phyloP scores from a whole-genome alignment of 805 yeast genomes.

The Kregervanrija fluxuum region DNA sequence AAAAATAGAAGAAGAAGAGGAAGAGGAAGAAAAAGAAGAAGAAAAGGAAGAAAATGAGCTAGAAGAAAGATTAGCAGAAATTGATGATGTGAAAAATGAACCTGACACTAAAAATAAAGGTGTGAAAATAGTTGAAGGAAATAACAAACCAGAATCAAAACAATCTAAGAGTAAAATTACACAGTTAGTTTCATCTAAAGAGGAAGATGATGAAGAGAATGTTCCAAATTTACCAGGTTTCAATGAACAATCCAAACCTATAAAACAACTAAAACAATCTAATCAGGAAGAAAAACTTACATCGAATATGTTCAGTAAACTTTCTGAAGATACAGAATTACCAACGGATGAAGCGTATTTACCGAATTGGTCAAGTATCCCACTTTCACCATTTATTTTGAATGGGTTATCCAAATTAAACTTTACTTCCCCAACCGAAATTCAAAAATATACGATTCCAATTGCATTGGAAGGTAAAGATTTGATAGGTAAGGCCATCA shows the following conservation, averaged over 20 bases:
- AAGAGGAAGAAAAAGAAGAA: constrained; percentile 4
- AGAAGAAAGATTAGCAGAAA: constrained; percentile 4
- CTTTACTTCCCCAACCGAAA: constrained; percentile 72
- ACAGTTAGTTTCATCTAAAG: constrained; percentile 6
- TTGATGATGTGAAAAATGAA: neutral
- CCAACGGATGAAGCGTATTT: constrained; percentile 34
- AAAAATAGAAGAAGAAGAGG: constrained; percentile 7
- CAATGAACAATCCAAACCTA: constrained; percentile 1
- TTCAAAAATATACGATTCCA: constrained; percentile 75
- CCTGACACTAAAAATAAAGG: constrained; percentile 1
- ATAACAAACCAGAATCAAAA: constrained; percentile 1
- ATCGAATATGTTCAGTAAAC: constrained; percentile 12
- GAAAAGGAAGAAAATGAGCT: constrained; percentile 6
- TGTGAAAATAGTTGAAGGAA: neutral
- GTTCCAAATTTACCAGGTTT: constrained; percentile 8
- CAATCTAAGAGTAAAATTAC: constrained; percentile 7
- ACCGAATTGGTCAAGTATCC: constrained; percentile 52
- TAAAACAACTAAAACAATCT: constrained; percentile 8
- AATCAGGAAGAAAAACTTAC: constrained; percentile 9
- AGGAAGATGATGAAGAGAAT: constrained; percentile 11
- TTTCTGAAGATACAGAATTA: constrained; percentile 7
- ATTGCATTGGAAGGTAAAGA: constrained; percentile 65
- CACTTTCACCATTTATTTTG: constrained; percentile 49
- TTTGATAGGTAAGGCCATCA: constrained; percentile 91
- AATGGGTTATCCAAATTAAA: constrained; percentile 53